Evolutionary conservation across 805 yeast genomes (phyloP).

Genomic region (Barnettozyma salicaria): DNA sequence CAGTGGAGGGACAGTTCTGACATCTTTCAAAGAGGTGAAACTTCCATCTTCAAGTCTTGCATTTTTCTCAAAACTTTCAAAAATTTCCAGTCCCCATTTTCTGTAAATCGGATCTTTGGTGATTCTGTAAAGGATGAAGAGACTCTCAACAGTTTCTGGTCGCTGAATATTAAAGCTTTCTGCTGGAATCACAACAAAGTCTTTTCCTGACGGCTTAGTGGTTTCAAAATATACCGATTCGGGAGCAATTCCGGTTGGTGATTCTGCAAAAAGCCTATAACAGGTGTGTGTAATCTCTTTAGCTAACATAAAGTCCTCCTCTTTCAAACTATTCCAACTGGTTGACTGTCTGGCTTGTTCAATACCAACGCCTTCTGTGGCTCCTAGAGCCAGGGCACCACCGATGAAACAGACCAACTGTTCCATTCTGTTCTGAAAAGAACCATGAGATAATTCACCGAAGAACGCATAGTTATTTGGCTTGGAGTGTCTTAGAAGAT

Average conservation of each 20-base stretch:
- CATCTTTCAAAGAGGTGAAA: slow-evolving; percentile 64
- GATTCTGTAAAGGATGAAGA: slow-evolving; percentile 71
- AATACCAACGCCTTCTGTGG: slow-evolving; percentile 66
- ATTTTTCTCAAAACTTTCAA: slow-evolving; percentile 59
- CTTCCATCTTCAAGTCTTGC: slow-evolving; percentile 45
- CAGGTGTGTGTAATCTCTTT: slow-evolving; percentile 75
- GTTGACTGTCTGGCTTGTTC: slow-evolving; percentile 47
- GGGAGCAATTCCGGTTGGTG: slow-evolving; percentile 76
- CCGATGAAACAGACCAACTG: slow-evolving; percentile 90
- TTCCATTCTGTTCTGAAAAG: slow-evolving; percentile 73
- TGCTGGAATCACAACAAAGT: slow-evolving; percentile 59
- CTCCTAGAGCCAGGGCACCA: slow-evolving; percentile 83
- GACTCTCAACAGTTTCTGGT: slow-evolving; percentile 89
- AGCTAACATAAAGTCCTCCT: slow-evolving; percentile 62
- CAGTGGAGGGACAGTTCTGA: slow-evolving; percentile 47
- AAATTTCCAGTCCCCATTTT: slow-evolving; percentile 85
- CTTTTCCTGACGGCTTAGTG: slow-evolving; percentile 38
- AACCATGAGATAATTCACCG: slow-evolving; percentile 70
- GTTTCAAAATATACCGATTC: slow-evolving; percentile 83
- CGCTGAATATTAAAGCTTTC: slow-evolving; percentile 86
- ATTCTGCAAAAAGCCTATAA: slow-evolving; percentile 73
- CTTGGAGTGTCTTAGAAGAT: slow-evolving; percentile 51
- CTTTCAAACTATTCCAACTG: slow-evolving; percentile 53
- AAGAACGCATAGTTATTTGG: slow-evolving; percentile 63
- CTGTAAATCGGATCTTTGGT: slow-evolving; percentile 79